phyloP scores from a whole-genome alignment of 2,329 filamentous ascomycete genomes.

The Penicillium janthinellum region DNA sequence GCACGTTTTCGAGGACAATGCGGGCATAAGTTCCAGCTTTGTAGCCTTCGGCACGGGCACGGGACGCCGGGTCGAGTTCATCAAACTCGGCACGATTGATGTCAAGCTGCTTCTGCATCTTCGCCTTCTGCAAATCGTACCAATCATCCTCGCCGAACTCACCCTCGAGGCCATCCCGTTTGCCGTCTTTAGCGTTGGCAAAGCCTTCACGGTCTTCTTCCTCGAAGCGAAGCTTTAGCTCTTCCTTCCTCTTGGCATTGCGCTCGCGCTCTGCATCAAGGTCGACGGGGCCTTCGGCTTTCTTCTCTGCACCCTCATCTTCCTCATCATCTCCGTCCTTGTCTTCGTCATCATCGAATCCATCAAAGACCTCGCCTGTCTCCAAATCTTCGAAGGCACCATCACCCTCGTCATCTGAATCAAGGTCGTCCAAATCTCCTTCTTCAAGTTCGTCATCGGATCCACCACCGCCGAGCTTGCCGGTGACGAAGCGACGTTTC shows the following conservation, averaged over 20 bases:
- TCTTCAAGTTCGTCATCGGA: conserved; percentile 56
- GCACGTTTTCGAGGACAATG: conserved; percentile 84
- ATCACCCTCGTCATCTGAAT: conserved; percentile 69
- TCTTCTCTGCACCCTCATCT: conserved; percentile 45
- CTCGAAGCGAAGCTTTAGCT: conserved; percentile 90
- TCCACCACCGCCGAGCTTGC: conserved; percentile 60
- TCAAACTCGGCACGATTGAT: conserved; percentile 97
- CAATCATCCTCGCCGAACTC: conserved; percentile 95
- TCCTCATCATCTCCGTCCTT: conserved; percentile 56
- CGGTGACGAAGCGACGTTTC: conserved; percentile 72
- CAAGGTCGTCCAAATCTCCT: conserved; percentile 55
- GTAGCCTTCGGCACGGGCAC: conserved; percentile 83
- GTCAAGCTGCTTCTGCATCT: conserved; percentile 90
- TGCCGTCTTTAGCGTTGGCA: conserved; percentile 77
- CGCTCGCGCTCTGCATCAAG: conserved; percentile 87
- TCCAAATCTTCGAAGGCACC: conserved; percentile 86
- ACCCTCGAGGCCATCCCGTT: conserved; percentile 68
- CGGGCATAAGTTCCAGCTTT: conserved; percentile 91
- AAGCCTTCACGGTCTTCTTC: conserved; percentile 98
- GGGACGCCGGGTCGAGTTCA: conserved; percentile 78
- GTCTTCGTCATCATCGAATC: conserved; percentile 32
- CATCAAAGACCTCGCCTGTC: conserved; percentile 62
- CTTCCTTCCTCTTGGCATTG: conserved; percentile 91
- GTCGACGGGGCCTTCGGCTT: conserved; percentile 41
- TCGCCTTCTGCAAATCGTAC: conserved; percentile 96